Evolutionary conservation across 1,284 basidiomycete genomes (phyloP), one percentile per base, ranked within the genome.

Genomic region (Rhodotorula sp.): DNA sequence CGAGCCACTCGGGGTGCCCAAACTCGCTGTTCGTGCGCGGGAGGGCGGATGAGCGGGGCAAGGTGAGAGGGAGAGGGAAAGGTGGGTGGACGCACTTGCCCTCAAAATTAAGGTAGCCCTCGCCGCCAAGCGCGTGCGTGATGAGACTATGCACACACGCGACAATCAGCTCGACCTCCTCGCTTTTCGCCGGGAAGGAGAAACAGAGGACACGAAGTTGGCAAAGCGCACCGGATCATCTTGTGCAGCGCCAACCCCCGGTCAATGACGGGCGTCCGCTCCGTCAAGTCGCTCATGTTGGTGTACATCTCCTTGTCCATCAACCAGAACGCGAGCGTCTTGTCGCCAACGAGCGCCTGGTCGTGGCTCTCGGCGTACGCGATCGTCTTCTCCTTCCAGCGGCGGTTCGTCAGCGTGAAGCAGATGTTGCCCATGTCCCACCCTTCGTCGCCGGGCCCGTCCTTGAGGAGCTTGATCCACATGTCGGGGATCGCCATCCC

Each of bases 231-330:
- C 94, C 95, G 87, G 81, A 98, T 98, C 90, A 98, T 91, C 85
- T 99, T 99, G 84, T 99, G 96, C 78, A 98, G 83, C 21, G 93
- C 88, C 44, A 99, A 81, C 41, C 96, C 96, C 64, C 96, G 88
- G 70, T 97, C 87, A 78, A 99, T 90, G 76, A 94, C 82, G 8
- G 91, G 89, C 15, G 96, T 98, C 83, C 94, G 85, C 59, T 90
- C 88, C 1, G 90, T 86, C 64, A 97, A 69, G 80, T 96, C 91
- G 36, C 93, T 97, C 96, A 99, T 99, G 83, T 94, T 86, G 19
- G 94, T 95, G 82, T 97, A 95, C 96, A 99, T 99, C 82, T 98
- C 96, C 84, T 97, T 96, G 83, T 99, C 96, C 96, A 99, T 99
- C 67, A 99, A 83, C 96, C 96, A 99, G 83, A 99, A 99, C 1